Percentiles rank a stretch among this genome's conserved stretches.
phyloP scores from a whole-genome alignment of 805 yeast species.

The Wickerhamiella domercqiae region DNA sequence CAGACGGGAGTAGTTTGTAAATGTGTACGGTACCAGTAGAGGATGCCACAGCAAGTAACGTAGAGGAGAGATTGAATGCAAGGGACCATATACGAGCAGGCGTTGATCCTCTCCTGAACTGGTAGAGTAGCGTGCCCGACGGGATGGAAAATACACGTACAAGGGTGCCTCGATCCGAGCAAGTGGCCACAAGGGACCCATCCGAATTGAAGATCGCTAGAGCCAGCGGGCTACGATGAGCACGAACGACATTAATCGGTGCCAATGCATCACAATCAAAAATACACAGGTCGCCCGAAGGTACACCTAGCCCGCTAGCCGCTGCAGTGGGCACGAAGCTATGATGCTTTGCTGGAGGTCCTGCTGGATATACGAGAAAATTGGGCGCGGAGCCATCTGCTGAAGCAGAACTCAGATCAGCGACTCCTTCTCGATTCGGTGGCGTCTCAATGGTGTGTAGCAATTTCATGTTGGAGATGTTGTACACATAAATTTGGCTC shows the following conservation, averaged over 20 bases:
- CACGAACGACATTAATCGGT: conserved; percentile 69
- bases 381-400: conserved; percentile 33
- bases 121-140: conserved; percentile 39
- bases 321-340: conserved; percentile 9
- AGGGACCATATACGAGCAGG: conserved; percentile 67
- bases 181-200: conserved; percentile 73
- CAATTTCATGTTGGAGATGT: conserved; percentile 76
- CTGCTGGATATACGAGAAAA: conserved; percentile 38
- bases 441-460: conserved; percentile 51
- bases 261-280: conserved; percentile 62
- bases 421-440: conserved; percentile 30
- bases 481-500: conserved; percentile 78
- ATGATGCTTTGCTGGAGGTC: conserved; percentile 20
- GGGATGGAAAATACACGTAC: conserved; percentile 63
- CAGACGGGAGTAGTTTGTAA: conserved; percentile 27
- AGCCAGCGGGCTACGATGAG: conserved; percentile 69
- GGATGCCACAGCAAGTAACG: conserved; percentile 65
- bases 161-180: conserved; percentile 81
- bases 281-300: conserved; percentile 53
- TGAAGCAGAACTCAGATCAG: conserved; percentile 22
- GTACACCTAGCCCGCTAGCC: conserved; percentile 14
- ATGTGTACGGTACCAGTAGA: conserved; percentile 88
- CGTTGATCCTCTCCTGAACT: conserved; percentile 76
- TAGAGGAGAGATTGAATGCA: conserved; percentile 55
- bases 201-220: conserved; percentile 53